Percentiles rank a stretch among this genome's conserved stretches.
Evolutionary conservation across 2,329 filamentous ascomycete genomes (phyloP).

Genomic region (Colletotrichum tamarilloi): DNA sequence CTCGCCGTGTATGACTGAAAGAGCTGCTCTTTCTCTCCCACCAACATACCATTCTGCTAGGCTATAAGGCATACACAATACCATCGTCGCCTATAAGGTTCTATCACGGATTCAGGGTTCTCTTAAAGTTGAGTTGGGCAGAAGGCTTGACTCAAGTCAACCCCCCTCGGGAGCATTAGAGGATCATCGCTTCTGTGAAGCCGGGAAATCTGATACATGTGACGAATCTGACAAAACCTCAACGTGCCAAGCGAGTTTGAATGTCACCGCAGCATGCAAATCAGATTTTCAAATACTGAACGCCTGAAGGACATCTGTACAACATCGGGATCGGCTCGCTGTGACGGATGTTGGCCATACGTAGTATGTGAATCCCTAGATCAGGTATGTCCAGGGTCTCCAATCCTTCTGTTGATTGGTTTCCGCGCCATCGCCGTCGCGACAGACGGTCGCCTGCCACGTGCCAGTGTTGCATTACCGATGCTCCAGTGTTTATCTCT

Average conservation of each 20-base stretch:
- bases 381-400: background rate
- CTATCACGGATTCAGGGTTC: background rate
- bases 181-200: background rate
- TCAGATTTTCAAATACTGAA: background rate
- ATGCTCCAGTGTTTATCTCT: background rate
- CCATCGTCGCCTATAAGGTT: background rate
- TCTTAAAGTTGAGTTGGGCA: background rate
- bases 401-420: too few relatives aligned
- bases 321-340: too few relatives aligned
- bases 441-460: background rate
- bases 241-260: background rate
- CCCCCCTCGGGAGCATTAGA: background rate
- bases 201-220: background rate
- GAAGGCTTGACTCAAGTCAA: background rate
- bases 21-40: background rate
- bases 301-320: too few relatives aligned
- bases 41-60: background rate
- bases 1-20: background rate
- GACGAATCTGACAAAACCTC: conserved; percentile 1
- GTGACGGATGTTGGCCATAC: too few relatives aligned
- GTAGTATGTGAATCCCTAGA: too few relatives aligned
- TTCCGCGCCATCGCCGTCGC: background rate
- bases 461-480: background rate
- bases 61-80: background rate
- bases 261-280: background rate